Base-by-base conservation (phyloP, 441 rosid genomes). In the Gossypium lobatum region DNA sequence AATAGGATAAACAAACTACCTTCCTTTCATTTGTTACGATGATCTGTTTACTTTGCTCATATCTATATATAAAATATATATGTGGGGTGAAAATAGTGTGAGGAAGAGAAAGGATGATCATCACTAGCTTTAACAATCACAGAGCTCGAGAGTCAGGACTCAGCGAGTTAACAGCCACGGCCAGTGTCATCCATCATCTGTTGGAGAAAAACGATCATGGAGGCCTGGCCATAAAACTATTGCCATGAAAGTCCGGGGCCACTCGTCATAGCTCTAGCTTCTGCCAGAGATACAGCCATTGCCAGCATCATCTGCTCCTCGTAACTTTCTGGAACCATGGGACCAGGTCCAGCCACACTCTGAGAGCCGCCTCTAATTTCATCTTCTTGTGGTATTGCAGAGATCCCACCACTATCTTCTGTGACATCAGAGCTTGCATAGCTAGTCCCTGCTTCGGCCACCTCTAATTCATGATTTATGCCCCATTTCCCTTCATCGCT, bases 281-380 rank as follows among this genome's bases (percentile, higher is more conserved):
- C 99, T 14, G 99, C 98, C 31, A 95, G 84, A 83, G 99, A 91
- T 69, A 90, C 93, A 42, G 99, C 96, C 98, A 90, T 88, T 39
- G 98, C 98, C 71, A 95, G 76, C 97, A 95, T 93, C 97, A 93
- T 93, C 83, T 95, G 98, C 74, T 95, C 99, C 85, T 95, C 99
- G 68, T 81, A 95, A 86, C 83, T 93, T 83, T 90, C 97, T 1
- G 97, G 97, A 68, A 88, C 72, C 18, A 91, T 80, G 10, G 89
- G 82, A 21, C 76, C 82, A 6, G 88, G 82, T 53, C 76, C 80
- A 9, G 88, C 80, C 55, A 80, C 64, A 75, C 70, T 82, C 50
- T 81, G 88, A 66, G 85, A 86, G 77, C 75, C 72, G 8, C 68
- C 77, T n/a, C 73, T 80, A 8, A 64, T 74, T 50, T 78, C 87